Percentiles rank a stretch among this genome's conserved stretches.
phyloP scores from a whole-genome alignment of 2,329 filamentous ascomycete species.

The Aspergillus clavatus region DNA sequence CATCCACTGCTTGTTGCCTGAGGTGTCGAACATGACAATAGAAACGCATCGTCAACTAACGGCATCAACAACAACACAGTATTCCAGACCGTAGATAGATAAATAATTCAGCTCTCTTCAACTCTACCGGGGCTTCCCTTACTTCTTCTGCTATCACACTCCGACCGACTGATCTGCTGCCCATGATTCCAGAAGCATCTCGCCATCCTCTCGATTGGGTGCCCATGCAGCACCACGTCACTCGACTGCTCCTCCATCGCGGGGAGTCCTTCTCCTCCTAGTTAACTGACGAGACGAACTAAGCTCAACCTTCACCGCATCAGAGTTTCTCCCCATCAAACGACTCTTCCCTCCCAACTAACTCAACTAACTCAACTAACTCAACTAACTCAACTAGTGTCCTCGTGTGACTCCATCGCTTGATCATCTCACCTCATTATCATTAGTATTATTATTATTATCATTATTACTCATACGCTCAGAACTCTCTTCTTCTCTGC shows the following conservation, averaged over 20 bases:
- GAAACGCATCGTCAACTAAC: not conserved
- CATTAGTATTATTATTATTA: too few species aligned
- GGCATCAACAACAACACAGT: not conserved
- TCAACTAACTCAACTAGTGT: too few species aligned
- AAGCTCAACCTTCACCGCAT: slow-evolving; percentile 18
- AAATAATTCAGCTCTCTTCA: not conserved
- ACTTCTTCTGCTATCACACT: too few species aligned
- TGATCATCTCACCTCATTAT: slow-evolving; percentile 3
- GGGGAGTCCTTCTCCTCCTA: slow-evolving; percentile 6
- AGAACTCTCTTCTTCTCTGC: slow-evolving; percentile 3
- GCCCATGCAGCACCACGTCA: slow-evolving; percentile 30
- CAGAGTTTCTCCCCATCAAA: slow-evolving; percentile 2
- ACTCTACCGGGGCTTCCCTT: too few species aligned
- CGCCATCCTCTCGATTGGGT: slow-evolving; percentile 17
- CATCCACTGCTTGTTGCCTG: not conserved
- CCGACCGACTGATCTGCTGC: too few species aligned
- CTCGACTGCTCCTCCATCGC: slow-evolving; percentile 14
- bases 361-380: too few species aligned
- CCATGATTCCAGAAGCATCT: too few species aligned
- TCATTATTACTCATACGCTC: not conserved
- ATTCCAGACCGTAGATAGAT: not conserved
- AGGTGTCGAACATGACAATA: not conserved
- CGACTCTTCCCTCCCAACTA: slow-evolving; percentile 5
- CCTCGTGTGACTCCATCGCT: slow-evolving; percentile 3
- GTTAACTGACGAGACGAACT: slow-evolving; percentile 12